A percentile compares a stretch with the other conserved stretches of the same genome.
Evolutionary conservation across 495 filamentous ascomycete species (phyloP).

Genomic region (Penicillium samsonianum): DNA sequence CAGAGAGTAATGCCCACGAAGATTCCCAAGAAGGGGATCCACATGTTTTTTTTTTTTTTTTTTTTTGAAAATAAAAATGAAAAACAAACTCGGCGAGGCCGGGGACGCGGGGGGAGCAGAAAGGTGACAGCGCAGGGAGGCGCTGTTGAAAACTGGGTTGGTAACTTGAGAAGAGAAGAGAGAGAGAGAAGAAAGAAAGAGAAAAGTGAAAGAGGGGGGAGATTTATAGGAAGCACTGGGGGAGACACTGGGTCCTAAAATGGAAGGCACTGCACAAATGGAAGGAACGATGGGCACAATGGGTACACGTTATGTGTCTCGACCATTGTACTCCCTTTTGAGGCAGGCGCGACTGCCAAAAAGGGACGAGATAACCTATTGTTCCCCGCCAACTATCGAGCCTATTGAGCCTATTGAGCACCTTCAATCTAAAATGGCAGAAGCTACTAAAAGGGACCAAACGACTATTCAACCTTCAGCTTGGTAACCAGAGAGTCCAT

Average conservation of each 20-base stretch:
- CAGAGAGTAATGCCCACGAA: slow-evolving; percentile 15
- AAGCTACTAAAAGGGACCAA: neutral
- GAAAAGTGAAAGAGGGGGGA: neutral
- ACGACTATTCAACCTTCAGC: neutral
- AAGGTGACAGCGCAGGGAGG: neutral
- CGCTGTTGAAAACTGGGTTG: neutral
- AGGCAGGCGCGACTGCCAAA: neutral
- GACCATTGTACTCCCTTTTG: neutral
- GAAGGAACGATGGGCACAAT: neutral
- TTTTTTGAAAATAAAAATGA: neutral
- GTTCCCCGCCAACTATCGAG: no score
- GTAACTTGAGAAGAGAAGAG: neutral
- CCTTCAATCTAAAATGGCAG: neutral
- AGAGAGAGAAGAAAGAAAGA: slow-evolving; percentile 1
- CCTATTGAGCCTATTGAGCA: neutral
- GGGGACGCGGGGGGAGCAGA: neutral
- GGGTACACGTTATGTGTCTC: neutral
- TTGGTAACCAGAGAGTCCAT: neutral
- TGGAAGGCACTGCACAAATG: neutral
- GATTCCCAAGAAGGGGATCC: slow-evolving; percentile 14
- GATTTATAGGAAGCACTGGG: neutral
- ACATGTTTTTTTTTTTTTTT: slow-evolving; percentile 8
- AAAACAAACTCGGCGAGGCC: neutral
- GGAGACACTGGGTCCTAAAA: neutral
- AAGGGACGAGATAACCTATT: neutral